Evolutionary conservation across 305 asterid genomes (phyloP).

Genomic region (Withania somnifera): DNA sequence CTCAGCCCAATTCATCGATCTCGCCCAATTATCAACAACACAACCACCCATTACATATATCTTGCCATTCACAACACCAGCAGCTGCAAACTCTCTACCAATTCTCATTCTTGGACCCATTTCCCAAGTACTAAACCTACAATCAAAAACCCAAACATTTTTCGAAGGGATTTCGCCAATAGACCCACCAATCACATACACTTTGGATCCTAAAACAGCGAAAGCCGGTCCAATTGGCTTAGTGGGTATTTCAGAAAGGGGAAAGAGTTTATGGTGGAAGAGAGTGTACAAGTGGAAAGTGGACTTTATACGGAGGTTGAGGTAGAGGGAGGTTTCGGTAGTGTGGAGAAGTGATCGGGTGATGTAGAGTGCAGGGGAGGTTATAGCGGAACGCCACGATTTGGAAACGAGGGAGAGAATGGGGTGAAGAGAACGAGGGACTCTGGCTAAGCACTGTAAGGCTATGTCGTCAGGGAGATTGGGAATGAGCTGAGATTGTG

Average conservation of each 20-base stretch:
- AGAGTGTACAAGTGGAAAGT: slow-evolving; percentile 48
- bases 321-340: slow-evolving; percentile 46
- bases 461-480: slow-evolving; percentile 33
- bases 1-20: slow-evolving; percentile 79
- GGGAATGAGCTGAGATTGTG: slow-evolving; percentile 8
- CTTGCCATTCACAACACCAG: slow-evolving; percentile 53
- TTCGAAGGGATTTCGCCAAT: slow-evolving; percentile 48
- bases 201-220: slow-evolving; percentile 42
- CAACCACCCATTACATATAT: slow-evolving; percentile 82
- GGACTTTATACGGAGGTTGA: slow-evolving; percentile 44
- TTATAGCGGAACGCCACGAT: slow-evolving; percentile 50
- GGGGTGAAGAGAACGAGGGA: slow-evolving; percentile 51
- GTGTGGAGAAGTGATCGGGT: slow-evolving; percentile 45
- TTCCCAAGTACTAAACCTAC: slow-evolving; percentile 68
- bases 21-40: slow-evolving; percentile 63
- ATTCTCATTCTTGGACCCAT: slow-evolving; percentile 57
- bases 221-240: slow-evolving; percentile 59
- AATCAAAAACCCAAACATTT: slow-evolving; percentile 57
- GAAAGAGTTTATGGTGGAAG: slow-evolving; percentile 20
- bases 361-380: slow-evolving; percentile 44
- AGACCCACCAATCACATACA: slow-evolving; percentile 77
- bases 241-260: slow-evolving; percentile 44
- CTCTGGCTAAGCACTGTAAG: slow-evolving; percentile 56
- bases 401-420: slow-evolving; percentile 57
- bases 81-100: slow-evolving; percentile 67